These are phyloP conservation scores for Cercospora citrullina DNA, from an alignment of 2,329 filamentous ascomycete species.

Conservation along the genomic window DNA sequence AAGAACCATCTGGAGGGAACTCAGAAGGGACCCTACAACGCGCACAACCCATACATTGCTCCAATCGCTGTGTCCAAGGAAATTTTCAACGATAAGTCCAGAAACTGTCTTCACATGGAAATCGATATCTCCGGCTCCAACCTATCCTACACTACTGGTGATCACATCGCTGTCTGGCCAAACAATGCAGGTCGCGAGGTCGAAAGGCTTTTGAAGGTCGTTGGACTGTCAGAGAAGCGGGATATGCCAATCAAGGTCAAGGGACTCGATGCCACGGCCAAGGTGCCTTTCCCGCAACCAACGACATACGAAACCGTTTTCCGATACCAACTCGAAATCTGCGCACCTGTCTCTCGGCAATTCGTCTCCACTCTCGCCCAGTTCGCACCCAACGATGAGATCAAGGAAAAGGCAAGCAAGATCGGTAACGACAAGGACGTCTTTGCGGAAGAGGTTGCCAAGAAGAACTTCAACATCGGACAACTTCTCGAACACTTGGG, in stretches of 20 bases:
- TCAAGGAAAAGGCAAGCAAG: conserved; percentile 84
- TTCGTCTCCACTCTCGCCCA: conserved; percentile 83
- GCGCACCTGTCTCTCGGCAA: conserved; percentile 92
- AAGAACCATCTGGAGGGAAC: conserved; percentile 81
- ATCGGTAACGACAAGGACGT: conserved; percentile 93
- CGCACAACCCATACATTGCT: conserved; percentile 84
- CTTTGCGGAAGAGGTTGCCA: conserved; percentile 81
- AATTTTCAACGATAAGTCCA: conserved; percentile 81
- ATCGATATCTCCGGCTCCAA: conserved; percentile 88
- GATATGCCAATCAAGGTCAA: conserved; percentile 84
- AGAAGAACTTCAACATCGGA: conserved; percentile 84
- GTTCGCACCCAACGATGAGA: conserved; percentile 81
- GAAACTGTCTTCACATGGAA: conserved; percentile 96
- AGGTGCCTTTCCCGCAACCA: conserved; percentile 95
- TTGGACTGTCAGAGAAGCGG: conserved; percentile 74
- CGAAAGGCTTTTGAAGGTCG: conserved; percentile 78
- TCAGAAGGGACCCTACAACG: conserved; percentile 87
- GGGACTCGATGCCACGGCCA: conserved; percentile 88
- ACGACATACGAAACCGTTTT: conserved; percentile 93
- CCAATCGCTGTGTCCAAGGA: conserved; percentile 89
- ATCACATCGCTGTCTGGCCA: conserved; percentile 96
- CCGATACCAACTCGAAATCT: conserved; percentile 96
- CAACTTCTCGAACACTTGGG: conserved; percentile 74
- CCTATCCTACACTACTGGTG: conserved; percentile 90
- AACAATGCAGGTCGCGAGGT: conserved; percentile 92